These are phyloP conservation scores for Comarum palustre DNA, from an alignment of 306 rosid species.

Conservation along the genomic window DNA sequence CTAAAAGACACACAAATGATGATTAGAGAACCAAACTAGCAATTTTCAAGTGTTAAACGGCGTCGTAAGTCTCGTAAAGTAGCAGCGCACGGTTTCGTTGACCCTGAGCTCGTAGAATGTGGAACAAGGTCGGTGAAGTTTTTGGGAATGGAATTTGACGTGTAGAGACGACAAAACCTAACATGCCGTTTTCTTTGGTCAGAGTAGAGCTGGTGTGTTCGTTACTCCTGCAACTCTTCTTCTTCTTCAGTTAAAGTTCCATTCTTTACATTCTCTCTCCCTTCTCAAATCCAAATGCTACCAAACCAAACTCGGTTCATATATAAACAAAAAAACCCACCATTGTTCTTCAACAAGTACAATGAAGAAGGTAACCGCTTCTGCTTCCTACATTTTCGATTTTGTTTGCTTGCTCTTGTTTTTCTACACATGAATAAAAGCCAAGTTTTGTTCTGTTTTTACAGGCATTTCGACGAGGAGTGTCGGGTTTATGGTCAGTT, in stretches of 20 bases:
- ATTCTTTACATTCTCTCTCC: conserved; percentile 11
- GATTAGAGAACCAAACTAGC: not conserved
- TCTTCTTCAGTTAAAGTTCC: conserved; percentile 69
- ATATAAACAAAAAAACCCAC: conserved; percentile 13
- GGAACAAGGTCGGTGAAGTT: not conserved
- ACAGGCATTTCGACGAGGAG: conserved; percentile 52
- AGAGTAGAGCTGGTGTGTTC: conserved; percentile 43
- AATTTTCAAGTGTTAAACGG: not conserved
- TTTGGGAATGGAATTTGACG: not conserved
- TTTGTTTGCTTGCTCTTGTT: not conserved
- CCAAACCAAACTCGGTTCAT: conserved; percentile 20
- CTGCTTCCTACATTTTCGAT: not conserved
- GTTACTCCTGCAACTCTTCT: conserved; percentile 47
- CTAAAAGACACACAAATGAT: not conserved
- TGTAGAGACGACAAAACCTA: conserved; percentile 42
- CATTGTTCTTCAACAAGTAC: conserved; percentile 27
- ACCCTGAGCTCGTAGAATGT: not conserved
- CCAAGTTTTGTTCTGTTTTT: conserved; percentile 19
- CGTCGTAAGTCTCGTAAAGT: not conserved
- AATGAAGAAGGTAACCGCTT: conserved; percentile 73
- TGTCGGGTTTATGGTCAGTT: conserved; percentile 62
- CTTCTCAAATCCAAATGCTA: not conserved
- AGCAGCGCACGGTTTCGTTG: conserved; percentile 6
- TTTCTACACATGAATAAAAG: conserved; percentile 12
- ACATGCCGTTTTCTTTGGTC: conserved; percentile 35